Percentiles rank a stretch among this genome's conserved stretches.
phyloP scores from a whole-genome alignment of 495 filamentous ascomycete genomes.

The Talaromyces proteolyticus region DNA sequence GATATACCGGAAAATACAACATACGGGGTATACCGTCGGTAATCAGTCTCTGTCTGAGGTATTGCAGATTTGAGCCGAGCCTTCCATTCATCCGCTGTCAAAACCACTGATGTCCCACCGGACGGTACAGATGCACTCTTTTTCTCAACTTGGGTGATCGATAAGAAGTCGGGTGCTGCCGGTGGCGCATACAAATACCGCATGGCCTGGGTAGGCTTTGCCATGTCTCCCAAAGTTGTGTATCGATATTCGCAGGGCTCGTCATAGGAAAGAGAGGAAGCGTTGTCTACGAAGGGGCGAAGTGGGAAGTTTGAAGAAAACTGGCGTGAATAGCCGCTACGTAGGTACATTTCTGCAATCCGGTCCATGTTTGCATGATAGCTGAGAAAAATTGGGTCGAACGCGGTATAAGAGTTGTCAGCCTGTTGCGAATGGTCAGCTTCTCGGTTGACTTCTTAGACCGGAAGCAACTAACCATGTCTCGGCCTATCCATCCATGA shows the following conservation, averaged over 20 bases:
- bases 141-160: not conserved
- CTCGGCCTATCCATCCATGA: slow-evolving; percentile 11
- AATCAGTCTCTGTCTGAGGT: not conserved
- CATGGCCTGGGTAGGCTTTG: slow-evolving; percentile 5
- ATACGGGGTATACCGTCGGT: slow-evolving; percentile 1
- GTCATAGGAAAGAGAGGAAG: not conserved
- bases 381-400: slow-evolving; percentile 12
- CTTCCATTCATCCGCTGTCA: not conserved
- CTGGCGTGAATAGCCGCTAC: not conserved
- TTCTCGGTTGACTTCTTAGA: not conserved
- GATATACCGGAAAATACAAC: slow-evolving; percentile 8
- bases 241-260: slow-evolving; percentile 5
- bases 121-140: not conserved
- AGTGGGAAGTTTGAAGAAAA: slow-evolving; percentile 12
- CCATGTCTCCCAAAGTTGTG: slow-evolving; percentile 14
- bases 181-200: slow-evolving; percentile 10
- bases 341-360: slow-evolving; percentile 10
- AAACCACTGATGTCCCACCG: not conserved
- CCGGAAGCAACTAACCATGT: slow-evolving; percentile 5
- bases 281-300: slow-evolving; percentile 5
- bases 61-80: not conserved
- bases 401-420: slow-evolving; percentile 13
- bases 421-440: slow-evolving; percentile 3
- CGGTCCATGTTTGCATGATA: slow-evolving; percentile 12
- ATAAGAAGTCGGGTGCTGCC: slow-evolving; percentile 1